phyloP scores from a whole-genome alignment of 2,329 filamentous ascomycete species.

The Tolypocladium endophyticum region DNA sequence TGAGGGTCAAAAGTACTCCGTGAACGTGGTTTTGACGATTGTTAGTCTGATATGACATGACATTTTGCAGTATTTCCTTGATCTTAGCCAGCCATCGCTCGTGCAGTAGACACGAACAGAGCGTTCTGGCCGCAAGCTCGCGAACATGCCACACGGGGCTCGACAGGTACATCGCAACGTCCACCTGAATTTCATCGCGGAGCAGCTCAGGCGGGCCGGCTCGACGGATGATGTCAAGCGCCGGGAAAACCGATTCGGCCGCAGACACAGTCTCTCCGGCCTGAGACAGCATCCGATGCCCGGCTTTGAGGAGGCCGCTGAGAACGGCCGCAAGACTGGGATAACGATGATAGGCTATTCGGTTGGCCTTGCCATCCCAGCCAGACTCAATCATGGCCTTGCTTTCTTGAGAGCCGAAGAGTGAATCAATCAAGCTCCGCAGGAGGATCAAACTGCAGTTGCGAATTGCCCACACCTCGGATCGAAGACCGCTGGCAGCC shows the following conservation, averaged over 20 bases:
- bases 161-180: constrained; percentile 52
- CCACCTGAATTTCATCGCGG: constrained; percentile 41
- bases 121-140: constrained; percentile 67
- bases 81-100: constrained; percentile 36
- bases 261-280: constrained; percentile 23
- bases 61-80: constrained; percentile 22
- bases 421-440: constrained; percentile 68
- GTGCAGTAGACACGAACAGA: constrained; percentile 51
- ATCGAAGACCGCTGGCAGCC: constrained; percentile 70
- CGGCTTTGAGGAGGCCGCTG: constrained; percentile 47
- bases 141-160: constrained; percentile 72
- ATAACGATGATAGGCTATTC: constrained; percentile 61
- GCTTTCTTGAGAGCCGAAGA: constrained; percentile 67
- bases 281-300: constrained; percentile 32
- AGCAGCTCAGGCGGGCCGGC: constrained; percentile 53
- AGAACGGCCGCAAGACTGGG: constrained; percentile 54
- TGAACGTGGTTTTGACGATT: constrained; percentile 43
- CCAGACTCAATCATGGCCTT: constrained; percentile 50
- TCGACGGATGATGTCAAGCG: constrained; percentile 68
- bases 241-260: constrained; percentile 69
- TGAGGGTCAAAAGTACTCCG: constrained; percentile 45
- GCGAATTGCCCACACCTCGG: constrained; percentile 82
- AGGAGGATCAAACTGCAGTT: constrained; percentile 90
- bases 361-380: constrained; percentile 53
- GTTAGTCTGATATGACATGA: constrained; percentile 11